These are phyloP conservation scores for Nakataea oryzae DNA, from an alignment of 2,329 filamentous ascomycete species.

Conservation along the genomic window DNA sequence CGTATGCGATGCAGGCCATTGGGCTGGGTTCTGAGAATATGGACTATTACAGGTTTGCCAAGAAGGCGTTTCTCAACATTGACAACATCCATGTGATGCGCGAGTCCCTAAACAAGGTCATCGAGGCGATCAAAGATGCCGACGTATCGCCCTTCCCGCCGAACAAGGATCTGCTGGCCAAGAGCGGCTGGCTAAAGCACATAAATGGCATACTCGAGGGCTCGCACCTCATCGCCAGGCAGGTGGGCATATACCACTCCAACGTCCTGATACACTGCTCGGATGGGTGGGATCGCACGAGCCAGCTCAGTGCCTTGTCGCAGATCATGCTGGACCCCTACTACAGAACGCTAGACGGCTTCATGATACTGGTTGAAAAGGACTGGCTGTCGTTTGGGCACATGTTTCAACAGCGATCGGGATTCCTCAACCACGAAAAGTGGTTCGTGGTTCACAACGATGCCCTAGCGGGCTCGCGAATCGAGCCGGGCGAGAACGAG, in stretches of 20 bases:
- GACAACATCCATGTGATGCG: conserved; percentile 99
- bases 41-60: conserved; percentile 89
- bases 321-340: conserved; percentile 94
- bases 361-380: conserved; percentile 90
- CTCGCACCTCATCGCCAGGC: conserved; percentile 70
- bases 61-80: conserved; percentile 87
- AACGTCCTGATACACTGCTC: conserved; percentile 97
- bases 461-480: conserved; percentile 51
- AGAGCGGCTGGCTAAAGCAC: conserved; percentile 86
- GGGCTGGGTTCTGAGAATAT: conserved; percentile 95
- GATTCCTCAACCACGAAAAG: conserved; percentile 79
- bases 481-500: conserved; percentile 52
- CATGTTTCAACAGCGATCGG: conserved; percentile 91
- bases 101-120: conserved; percentile 74
- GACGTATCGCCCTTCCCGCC: conserved; percentile 77
- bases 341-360: conserved; percentile 87
- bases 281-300: conserved; percentile 96
- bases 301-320: conserved; percentile 82
- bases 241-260: conserved; percentile 85
- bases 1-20: conserved; percentile 85
- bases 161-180: conserved; percentile 67
- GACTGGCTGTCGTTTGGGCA: conserved; percentile 97
- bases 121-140: conserved; percentile 85
- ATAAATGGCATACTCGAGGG: conserved; percentile 78
- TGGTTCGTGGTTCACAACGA: conserved; percentile 90